These are phyloP conservation scores for Aspergillus ostianus DNA, from an alignment of 495 filamentous ascomycete genomes.

Conservation along the genomic window DNA sequence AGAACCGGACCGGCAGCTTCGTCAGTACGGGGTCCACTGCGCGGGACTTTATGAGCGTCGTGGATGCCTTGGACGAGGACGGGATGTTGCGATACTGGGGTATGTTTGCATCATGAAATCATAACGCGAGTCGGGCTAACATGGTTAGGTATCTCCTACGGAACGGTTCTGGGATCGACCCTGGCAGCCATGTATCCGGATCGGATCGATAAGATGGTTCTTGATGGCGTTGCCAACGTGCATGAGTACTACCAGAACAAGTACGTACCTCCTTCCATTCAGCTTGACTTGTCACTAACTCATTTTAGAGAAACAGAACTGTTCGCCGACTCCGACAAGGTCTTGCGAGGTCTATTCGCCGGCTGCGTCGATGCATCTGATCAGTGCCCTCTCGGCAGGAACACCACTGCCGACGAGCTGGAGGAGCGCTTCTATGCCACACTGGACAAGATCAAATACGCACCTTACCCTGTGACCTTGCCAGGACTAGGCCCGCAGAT, in stretches of 20 bases:
- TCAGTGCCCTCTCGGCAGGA: conserved; percentile 27
- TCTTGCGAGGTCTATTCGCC: conserved; percentile 29
- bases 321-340: conserved; percentile 31
- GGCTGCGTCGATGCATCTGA: conserved; percentile 28
- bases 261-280: conserved; percentile 21
- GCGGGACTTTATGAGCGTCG: conserved; percentile 42
- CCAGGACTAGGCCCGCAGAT: background rate
- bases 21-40: conserved; percentile 40
- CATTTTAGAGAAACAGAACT: conserved; percentile 9
- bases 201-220: conserved; percentile 33
- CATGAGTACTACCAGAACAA: conserved; percentile 32
- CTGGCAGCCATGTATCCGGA: conserved; percentile 44
- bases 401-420: conserved; percentile 32
- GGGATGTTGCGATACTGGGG: conserved; percentile 48
- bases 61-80: conserved; percentile 41
- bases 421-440: conserved; percentile 29
- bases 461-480: conserved; percentile 13
- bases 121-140: background rate
- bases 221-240: conserved; percentile 41
- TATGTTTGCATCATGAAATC: conserved; percentile 9
- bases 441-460: conserved; percentile 26
- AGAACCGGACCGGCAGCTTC: conserved; percentile 21
- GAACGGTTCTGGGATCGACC: conserved; percentile 39
- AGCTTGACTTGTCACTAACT: background rate
- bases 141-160: conserved; percentile 37